Evolutionary conservation across 2,329 filamentous ascomycete species (phyloP), one percentile per base, ranked within the genome.

Genomic region (Cladorrhinum sp.): DNA sequence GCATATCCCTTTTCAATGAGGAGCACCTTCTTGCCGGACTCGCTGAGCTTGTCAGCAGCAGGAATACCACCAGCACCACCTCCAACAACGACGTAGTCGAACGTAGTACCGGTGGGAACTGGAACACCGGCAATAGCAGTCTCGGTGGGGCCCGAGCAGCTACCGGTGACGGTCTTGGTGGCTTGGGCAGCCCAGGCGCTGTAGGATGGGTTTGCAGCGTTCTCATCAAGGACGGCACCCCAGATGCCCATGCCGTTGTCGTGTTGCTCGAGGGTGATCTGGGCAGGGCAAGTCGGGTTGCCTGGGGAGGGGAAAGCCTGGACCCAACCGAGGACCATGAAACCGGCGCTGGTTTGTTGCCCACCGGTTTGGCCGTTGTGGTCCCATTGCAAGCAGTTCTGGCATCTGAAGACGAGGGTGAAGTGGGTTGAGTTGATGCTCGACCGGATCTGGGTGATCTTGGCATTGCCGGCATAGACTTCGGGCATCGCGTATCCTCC

Each of bases 31-130:
- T 86, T 81, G 63, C 85, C 85, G 57, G 79, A 76, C 67, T 84
- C 83, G 41, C 83, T 85, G 25, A 88, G 78, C 70, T 79, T 81
- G 68, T 85, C 83, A 6, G 85, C 84, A 58, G 87, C 79, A 57
- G 76, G 74, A 53, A 86, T 82, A 52, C 84, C 85, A 52, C 81
- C 85, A 6, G 84, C 82, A 61, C 85, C 85, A 41, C 76, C 81
- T 20, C 85, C 85, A 58, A 86, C 79, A 52, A 87, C 77, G 57
- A 87, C 83, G 71, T 86, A 87, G 70, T 87, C 84, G 67, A 81
- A 87, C 0, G 80, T 77, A n/a, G 70, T 65, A 8, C 74, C 75
- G 16, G 67, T 69, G 29, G 77, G 77, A 4, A 74, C 66, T 2
- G 72, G 70, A 9, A 74, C 72, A 3, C 66, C 69, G 3, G 68